Evolutionary conservation across 2,329 filamentous ascomycete genomes (phyloP).

Genomic region (Corynespora cassiicola): DNA sequence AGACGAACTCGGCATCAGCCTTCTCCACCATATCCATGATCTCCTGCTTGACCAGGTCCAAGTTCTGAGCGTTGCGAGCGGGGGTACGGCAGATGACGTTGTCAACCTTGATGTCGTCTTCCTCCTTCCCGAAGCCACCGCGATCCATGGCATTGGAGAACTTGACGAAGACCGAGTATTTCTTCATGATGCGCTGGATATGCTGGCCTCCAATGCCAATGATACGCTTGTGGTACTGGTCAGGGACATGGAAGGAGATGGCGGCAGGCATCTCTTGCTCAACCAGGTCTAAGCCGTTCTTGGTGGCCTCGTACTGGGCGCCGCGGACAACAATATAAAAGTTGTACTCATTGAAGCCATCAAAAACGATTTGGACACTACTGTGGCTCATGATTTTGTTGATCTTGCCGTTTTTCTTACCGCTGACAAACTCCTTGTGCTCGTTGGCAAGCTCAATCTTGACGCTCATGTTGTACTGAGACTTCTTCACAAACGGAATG

Average conservation of each 20-base stretch:
- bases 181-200: slow-evolving; percentile 99
- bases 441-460: slow-evolving; percentile 99
- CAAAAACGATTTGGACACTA: slow-evolving; percentile 98
- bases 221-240: slow-evolving; percentile 99
- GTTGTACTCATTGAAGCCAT: slow-evolving; percentile 99
- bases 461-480: slow-evolving; percentile 91
- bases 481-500: slow-evolving; percentile 84
- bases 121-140: slow-evolving; percentile 89
- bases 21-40: slow-evolving; percentile 99
- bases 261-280: slow-evolving; percentile 99
- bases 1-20: slow-evolving; percentile 95
- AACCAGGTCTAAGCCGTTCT: slow-evolving; percentile 88
- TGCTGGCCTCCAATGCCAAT: slow-evolving; percentile 98
- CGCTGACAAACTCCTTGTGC: slow-evolving; percentile 99
- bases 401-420: slow-evolving; percentile 99
- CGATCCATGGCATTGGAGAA: slow-evolving; percentile 99
- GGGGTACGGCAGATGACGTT: slow-evolving; percentile 99
- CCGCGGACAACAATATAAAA: slow-evolving; percentile 99
- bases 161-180: slow-evolving; percentile 99
- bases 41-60: slow-evolving; percentile 97
- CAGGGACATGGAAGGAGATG: slow-evolving; percentile 98
- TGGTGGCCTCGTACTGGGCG: slow-evolving; percentile 90
- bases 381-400: slow-evolving; percentile 99
- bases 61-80: slow-evolving; percentile 92
- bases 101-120: slow-evolving; percentile 98